phyloP scores from a whole-genome alignment of 805 yeast species.

The Cyberlindnera nakhonratchasimensis region DNA sequence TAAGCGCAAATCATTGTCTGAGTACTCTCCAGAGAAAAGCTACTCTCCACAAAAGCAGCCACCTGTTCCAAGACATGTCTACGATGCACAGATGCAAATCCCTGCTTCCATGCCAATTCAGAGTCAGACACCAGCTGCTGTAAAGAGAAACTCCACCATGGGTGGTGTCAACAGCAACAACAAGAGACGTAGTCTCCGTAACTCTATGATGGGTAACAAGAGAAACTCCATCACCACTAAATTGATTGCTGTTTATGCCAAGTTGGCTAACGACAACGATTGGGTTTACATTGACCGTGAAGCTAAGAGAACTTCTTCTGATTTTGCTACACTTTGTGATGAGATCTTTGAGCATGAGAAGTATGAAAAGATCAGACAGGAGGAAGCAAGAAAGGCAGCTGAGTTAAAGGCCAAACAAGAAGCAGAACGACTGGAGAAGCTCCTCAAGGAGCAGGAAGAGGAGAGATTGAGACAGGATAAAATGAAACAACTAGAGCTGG shows the following conservation, averaged over 20 bases:
- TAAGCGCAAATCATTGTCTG: constrained; percentile 24
- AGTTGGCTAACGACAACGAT: constrained; percentile 54
- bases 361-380: constrained; percentile 53
- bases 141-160: constrained; percentile 8
- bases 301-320: constrained; percentile 72
- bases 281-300: constrained; percentile 71
- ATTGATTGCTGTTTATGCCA: constrained; percentile 69
- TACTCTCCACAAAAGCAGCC: constrained; percentile 24
- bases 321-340: constrained; percentile 75
- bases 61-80: constrained; percentile 24
- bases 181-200: constrained; percentile 32
- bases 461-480: constrained; percentile 10
- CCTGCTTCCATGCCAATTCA: constrained; percentile 8
- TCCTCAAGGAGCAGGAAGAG: constrained; percentile 24
- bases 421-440: constrained; percentile 23
- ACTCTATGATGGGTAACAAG: constrained; percentile 42
- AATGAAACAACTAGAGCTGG: constrained; percentile 26
- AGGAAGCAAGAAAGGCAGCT: constrained; percentile 38
- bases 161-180: background rate
- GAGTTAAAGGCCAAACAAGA: constrained; percentile 36
- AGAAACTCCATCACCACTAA: constrained; percentile 73
- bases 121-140: constrained; percentile 7
- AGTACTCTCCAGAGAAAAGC: constrained; percentile 19
- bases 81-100: constrained; percentile 11
- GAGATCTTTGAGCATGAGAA: constrained; percentile 71